These are phyloP conservation scores for Solanum hybrid DNA, from an alignment of 305 asterid species.

Conservation along the genomic window DNA sequence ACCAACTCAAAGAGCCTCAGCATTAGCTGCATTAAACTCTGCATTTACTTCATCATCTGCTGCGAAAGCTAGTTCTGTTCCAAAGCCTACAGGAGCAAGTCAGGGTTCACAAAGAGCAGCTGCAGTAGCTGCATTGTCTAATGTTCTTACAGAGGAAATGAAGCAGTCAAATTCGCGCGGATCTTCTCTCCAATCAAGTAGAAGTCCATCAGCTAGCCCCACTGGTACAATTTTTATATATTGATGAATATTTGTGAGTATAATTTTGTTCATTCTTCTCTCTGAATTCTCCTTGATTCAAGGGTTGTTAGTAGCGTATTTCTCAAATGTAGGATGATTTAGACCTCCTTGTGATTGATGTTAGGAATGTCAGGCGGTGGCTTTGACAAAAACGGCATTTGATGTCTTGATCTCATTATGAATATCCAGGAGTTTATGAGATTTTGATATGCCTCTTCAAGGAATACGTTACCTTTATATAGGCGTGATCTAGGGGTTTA, in stretches of 20 bases:
- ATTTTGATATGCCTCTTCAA: neutral
- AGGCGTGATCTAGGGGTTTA: neutral
- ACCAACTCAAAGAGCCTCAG: constrained; percentile 80
- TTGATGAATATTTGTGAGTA: neutral
- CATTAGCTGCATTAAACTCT: constrained; percentile 66
- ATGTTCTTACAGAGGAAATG: constrained; percentile 64
- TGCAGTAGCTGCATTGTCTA: constrained; percentile 73
- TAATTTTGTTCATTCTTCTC: neutral
- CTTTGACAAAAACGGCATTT: neutral
- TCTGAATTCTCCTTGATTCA: neutral
- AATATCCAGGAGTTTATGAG: neutral
- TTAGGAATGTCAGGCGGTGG: accelerated
- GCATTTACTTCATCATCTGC: constrained; percentile 51
- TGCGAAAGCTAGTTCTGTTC: constrained; percentile 29
- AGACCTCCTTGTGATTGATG: too few relatives aligned
- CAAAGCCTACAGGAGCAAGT: constrained; percentile 27
- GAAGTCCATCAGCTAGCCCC: constrained; percentile 39
- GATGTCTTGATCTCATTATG: neutral
- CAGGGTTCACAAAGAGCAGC: constrained; percentile 75
- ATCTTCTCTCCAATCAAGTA: constrained; percentile 39
- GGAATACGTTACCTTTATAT: neutral
- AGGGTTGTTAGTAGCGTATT: too few relatives aligned
- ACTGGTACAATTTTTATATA: constrained; percentile 26
- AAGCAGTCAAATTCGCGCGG: constrained; percentile 32
- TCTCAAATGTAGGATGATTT: too few relatives aligned